A percentile compares a stretch with the other conserved stretches of the same genome.
Evolutionary conservation across 2,329 filamentous ascomycete genomes (phyloP).

Genomic region (Onygenales sp.): DNA sequence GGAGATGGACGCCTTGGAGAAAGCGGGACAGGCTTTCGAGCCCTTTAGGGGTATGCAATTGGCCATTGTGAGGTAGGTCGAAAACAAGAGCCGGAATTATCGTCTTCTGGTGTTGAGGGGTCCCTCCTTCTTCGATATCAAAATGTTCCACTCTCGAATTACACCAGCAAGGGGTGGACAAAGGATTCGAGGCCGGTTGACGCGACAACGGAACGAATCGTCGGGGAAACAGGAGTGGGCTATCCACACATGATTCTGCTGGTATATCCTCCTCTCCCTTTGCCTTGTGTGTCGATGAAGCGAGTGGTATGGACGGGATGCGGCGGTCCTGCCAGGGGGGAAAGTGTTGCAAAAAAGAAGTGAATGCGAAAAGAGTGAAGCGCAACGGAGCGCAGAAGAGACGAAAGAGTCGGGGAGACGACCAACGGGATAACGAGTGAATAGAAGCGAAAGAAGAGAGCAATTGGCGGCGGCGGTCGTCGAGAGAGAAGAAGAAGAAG

Average conservation of each 20-base stretch:
- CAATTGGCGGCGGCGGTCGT: constrained; percentile 4
- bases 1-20: constrained; percentile 62
- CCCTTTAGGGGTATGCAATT: constrained; percentile 59
- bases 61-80: constrained; percentile 20
- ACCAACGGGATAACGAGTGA: constrained; percentile 6
- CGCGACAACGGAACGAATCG: not conserved
- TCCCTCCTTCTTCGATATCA: not conserved
- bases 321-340: not conserved
- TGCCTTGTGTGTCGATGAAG: not conserved
- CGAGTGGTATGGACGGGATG: not conserved
- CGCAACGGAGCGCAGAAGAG: constrained; percentile 6
- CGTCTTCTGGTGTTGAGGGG: not conserved
- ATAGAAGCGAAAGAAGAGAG: constrained; percentile 4
- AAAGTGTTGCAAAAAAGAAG: constrained; percentile 1
- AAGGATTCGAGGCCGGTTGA: not conserved
- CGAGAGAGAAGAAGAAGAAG: constrained; percentile 11
- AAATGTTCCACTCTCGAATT: not conserved
- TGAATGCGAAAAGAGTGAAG: constrained; percentile 4
- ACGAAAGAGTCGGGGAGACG: constrained; percentile 13
- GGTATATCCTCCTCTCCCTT: not conserved
- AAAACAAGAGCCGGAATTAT: not conserved
- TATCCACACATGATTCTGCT: not conserved
- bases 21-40: constrained; percentile 64
- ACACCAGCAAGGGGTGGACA: not conserved
- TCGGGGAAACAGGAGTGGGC: not conserved